Conservation (phyloP, 2,329 filamentous ascomycete genomes). For the Cyphellophora europaea region DNA sequence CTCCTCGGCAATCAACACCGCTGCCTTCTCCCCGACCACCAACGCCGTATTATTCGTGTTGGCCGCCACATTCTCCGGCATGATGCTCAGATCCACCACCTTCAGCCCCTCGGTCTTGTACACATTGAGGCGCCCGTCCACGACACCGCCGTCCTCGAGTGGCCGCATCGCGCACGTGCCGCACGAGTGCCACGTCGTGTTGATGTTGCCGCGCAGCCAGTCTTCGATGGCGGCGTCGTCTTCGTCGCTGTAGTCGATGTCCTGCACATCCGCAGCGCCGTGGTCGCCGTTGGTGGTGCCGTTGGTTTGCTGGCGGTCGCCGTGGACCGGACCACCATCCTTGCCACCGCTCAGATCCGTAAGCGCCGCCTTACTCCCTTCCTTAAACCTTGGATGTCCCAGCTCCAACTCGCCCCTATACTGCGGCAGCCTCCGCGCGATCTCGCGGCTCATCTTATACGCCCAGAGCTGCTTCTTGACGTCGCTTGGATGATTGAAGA, state of each 20-base stretch:
- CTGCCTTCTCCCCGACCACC: conserved; percentile 35
- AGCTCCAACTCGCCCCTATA: conserved; percentile 34
- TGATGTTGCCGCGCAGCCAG: conserved; percentile 5
- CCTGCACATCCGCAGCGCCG: conserved; percentile 11
- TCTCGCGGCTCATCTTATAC: conserved; percentile 58
- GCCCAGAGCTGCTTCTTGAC: conserved; percentile 50
- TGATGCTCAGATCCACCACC: conserved; percentile 19
- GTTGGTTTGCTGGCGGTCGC: neutral
- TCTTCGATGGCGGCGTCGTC: conserved; percentile 39
- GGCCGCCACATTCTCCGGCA: conserved; percentile 25
- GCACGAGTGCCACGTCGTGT: conserved; percentile 10
- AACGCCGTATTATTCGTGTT: conserved; percentile 40
- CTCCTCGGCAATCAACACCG: conserved; percentile 22
- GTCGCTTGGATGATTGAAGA: conserved; percentile 46
- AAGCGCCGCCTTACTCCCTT: conserved; percentile 34
- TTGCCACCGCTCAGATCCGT: neutral
- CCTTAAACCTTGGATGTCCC: conserved; percentile 29
- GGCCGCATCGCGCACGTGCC: conserved; percentile 36
- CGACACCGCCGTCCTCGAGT: conserved; percentile 31
- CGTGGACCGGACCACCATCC: no score
- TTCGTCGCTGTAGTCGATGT: conserved; percentile 38
- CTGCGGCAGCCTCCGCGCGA: conserved; percentile 45
- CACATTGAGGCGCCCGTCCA: conserved; percentile 32
- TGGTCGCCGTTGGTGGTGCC: no score
- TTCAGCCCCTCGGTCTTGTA: conserved; percentile 33